Base-by-base conservation (phyloP, 1,284 basidiomycete genomes). In the Wolfiporia cocos region DNA sequence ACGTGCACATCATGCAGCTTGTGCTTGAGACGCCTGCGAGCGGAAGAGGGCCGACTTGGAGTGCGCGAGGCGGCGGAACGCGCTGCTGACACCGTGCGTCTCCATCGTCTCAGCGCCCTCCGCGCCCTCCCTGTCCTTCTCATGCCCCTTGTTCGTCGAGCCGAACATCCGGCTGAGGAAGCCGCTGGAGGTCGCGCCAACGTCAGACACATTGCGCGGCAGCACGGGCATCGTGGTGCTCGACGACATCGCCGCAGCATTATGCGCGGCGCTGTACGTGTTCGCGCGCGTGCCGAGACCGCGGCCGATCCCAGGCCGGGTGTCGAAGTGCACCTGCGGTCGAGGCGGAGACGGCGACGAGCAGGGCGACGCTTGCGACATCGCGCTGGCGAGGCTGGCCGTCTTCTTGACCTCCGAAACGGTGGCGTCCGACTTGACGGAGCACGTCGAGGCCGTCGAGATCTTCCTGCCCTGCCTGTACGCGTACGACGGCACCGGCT, bases 81-180 rank as follows among this genome's bases (percentile, higher is more conserved):
- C 50, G 42, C 50, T 56, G 44, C 52, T 54, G 29, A 54, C 43
- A 29, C 58, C 60, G 22, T 63, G 55, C 41, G 57, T 51, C 23
- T 68, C 61, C 28, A 50, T 45, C 43, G 60, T 54, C 49, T 66
- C 66, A 42, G 61, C 49, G 52, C 61, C 51, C 47, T 62, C 57
- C 47, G 57, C n/a, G 50, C 50, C 50, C 42, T 66, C 52, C 49
- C 61, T 57, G 37, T 67, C 63, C 50, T 63, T 61, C 39, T 64
- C 57, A 47, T 70, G 67, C n/a, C 62, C 57, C 52, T 74, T 73
- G 33, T 65, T 70, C 39, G 73, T 72, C 17, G 73, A 72, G 35
- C 71, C 78, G 73, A 79, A 82, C 76, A 83, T 79, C 23, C 80
- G 69, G 49, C 76, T 80, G 35, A 83, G 64, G 57, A 82, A 81